Evolutionary conservation across 495 filamentous ascomycete genomes (phyloP).

Genomic region (Physcia stellaris): DNA sequence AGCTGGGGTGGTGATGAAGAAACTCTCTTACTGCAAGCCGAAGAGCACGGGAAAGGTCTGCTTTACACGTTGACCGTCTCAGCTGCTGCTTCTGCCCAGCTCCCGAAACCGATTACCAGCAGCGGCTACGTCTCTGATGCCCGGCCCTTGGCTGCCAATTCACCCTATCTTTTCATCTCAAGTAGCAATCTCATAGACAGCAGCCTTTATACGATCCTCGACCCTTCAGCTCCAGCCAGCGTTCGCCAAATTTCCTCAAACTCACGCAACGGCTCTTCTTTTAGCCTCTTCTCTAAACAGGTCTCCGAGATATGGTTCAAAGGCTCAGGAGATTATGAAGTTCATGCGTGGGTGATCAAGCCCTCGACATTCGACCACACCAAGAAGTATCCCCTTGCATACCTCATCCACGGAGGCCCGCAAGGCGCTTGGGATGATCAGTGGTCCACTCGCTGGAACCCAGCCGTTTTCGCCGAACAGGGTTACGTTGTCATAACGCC

Average conservation of each 20-base stretch:
- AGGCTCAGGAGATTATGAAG: conserved; percentile 43
- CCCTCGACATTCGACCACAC: conserved; percentile 61
- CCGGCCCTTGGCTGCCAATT: conserved; percentile 32
- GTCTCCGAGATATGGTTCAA: conserved; percentile 61
- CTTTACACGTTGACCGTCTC: conserved; percentile 48
- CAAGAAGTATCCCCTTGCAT: conserved; percentile 69
- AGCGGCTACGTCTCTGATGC: conserved; percentile 48
- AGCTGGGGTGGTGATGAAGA: conserved; percentile 53
- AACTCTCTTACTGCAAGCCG: conserved; percentile 50
- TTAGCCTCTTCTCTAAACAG: conserved; percentile 49
- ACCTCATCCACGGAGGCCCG: conserved; percentile 79
- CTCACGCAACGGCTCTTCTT: conserved; percentile 50
- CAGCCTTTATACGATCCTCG: conserved; percentile 47
- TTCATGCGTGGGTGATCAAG: conserved; percentile 72
- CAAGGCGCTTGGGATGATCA: conserved; percentile 72
- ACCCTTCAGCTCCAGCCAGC: conserved; percentile 31
- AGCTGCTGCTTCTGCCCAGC: conserved; percentile 30
- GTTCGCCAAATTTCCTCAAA: conserved; percentile 42
- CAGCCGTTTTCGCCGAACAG: conserved; percentile 79
- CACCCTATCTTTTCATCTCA: conserved; percentile 46
- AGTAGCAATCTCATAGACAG: conserved; percentile 56
- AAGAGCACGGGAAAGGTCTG: conserved; percentile 47
- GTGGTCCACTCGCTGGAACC: conserved; percentile 88
- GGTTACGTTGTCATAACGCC: conserved; percentile 74
- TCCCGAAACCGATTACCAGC: conserved; percentile 42